phyloP scores from a whole-genome alignment of 257 asterid genomes.

The Osmanthus fragrans region DNA sequence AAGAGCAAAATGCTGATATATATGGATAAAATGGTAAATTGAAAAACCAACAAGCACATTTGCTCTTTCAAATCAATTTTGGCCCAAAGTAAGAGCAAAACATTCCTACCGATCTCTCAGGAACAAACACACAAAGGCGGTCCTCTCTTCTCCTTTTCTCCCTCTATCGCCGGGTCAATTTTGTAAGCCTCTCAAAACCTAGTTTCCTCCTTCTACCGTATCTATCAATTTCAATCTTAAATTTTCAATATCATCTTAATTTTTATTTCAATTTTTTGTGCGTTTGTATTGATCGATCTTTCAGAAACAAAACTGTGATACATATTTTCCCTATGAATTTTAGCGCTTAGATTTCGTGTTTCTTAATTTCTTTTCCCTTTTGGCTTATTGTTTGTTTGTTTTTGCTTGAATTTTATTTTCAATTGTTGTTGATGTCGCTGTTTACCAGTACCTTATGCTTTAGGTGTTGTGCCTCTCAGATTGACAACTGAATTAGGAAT shows the following conservation, averaged over 20 bases:
- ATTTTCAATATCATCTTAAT: neutral
- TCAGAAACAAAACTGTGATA: neutral
- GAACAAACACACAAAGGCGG: neutral
- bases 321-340: neutral
- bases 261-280: neutral
- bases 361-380: neutral
- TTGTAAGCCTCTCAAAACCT: constrained; percentile 48
- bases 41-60: too few species aligned
- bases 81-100: constrained; percentile 29
- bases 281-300: constrained; percentile 35
- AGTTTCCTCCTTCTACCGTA: constrained; percentile 22
- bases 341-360: neutral
- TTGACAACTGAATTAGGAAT: constrained; percentile 20
- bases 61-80: constrained; percentile 19
- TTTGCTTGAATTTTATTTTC: neutral
- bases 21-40: neutral
- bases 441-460: constrained; percentile 24
- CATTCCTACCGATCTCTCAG: constrained; percentile 29
- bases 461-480: constrained; percentile 27
- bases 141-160: constrained; percentile 10
- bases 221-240: neutral
- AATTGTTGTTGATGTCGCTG: constrained; percentile 18
- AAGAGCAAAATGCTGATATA: neutral
- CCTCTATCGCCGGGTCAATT: constrained; percentile 22
- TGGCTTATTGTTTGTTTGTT: constrained; percentile 22